Percentiles rank a stretch among this genome's conserved stretches.
phyloP scores from a whole-genome alignment of 345 rosid genomes.

The Eucalyptus marginata region DNA sequence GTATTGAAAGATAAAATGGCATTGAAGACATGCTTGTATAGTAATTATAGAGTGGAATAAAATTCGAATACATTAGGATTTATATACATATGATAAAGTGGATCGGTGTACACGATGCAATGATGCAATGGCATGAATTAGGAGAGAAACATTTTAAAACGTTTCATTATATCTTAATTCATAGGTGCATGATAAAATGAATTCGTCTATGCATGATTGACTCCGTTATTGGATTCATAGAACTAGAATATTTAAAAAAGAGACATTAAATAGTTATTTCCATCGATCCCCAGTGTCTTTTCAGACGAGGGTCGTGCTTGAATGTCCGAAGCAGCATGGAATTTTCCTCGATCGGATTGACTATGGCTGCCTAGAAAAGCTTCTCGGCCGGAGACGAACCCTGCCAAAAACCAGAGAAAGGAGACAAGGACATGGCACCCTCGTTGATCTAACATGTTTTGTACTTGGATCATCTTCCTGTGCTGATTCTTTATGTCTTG shows the following conservation, averaged over 20 bases:
- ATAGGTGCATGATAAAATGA: background rate
- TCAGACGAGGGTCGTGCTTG: background rate
- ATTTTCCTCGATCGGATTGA: background rate
- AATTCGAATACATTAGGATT: too few species aligned
- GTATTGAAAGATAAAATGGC: too few species aligned
- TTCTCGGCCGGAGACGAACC: background rate
- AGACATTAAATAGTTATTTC: background rate
- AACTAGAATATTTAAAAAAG: background rate
- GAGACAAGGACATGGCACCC: background rate
- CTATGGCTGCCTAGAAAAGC: background rate
- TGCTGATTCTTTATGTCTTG: background rate
- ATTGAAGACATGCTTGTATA: too few species aligned
- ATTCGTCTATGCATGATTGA: background rate
- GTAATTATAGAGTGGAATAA: too few species aligned
- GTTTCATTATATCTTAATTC: background rate
- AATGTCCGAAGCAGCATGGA: background rate
- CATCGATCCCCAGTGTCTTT: background rate
- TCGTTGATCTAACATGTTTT: too few species aligned
- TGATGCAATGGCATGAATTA: accelerated
- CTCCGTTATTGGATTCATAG: background rate
- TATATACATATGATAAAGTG: too few species aligned
- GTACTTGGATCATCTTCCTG: background rate
- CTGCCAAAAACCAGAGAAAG: background rate
- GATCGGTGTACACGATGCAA: background rate
- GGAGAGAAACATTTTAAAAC: background rate